Evolutionary conservation across 331 rosid genomes (phyloP), one percentile per base, ranked within the genome.

Genomic region (Phaseolus coccineus): DNA sequence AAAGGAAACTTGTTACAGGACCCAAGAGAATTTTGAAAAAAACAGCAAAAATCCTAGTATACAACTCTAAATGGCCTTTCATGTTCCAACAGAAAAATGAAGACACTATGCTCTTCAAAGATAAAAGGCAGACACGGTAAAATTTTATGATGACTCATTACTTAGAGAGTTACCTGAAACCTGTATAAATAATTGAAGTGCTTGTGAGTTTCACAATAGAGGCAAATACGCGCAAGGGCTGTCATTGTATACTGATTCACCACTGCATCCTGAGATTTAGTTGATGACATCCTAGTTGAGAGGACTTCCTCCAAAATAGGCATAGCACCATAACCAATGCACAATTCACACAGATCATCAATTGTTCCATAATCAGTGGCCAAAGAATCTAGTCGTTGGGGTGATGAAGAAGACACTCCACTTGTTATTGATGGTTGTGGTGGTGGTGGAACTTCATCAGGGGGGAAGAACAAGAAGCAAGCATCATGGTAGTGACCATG

Each of bases 291-390:
- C 86, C 94, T 92, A 76, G 89, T 76, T 76, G 97, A 91, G 78
- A 93, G 86, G 69, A 95, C 94, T 84, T 95, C 99, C 90, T 91
- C 99, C 87, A 95, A 82, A 64, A 87, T 82, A 81, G 91, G 74
- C 94, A 93, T 92, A 30, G 97, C 96, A 55, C 91, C 97, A 87
- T 90, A 92, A 73, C 96, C 91, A 80, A 95, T 78, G 86, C 97
- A 95, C 48, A 90, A 73, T 37, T 95, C 99, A 82, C 97, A 92
- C 56, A 91, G 81, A 73, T 95, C 97, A 80, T 95, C 99, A 25
- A 95, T 83, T 59, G 97, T 90, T 85, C 99, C 99, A 78, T 95
- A 93, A 84, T 92, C 97, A 71, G 91, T 92, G 47, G 91, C 92
- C 76, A 90, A 82, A 81, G 96, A 85, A 87, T 95, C 99, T 58